These are phyloP conservation scores for Neltuma alba DNA, from an alignment of 306 rosid genomes.

Conservation along the genomic window DNA sequence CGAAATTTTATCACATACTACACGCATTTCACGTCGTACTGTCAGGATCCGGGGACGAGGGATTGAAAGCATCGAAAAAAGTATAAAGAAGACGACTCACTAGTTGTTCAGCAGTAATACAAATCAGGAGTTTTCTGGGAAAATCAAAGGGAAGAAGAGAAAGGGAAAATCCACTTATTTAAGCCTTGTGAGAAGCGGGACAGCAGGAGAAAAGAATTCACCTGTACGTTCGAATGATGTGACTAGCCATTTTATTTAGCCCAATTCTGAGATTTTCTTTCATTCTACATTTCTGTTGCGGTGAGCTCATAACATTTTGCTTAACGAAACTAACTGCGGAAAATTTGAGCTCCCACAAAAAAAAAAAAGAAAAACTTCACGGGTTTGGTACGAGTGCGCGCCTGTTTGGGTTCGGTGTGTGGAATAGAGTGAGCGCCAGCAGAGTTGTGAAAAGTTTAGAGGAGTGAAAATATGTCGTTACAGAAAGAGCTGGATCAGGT, in stretches of 20 bases:
- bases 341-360: not conserved
- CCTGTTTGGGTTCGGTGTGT: not conserved
- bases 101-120: not conserved
- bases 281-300: conserved; percentile 9
- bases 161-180: not conserved
- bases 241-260: not conserved
- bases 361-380: not conserved
- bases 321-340: not conserved
- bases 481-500: conserved; percentile 77
- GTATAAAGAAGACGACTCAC: not conserved
- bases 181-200: not conserved
- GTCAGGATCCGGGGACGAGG: conserved; percentile 5
- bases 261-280: conserved; percentile 9
- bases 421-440: not conserved
- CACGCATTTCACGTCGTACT: conserved; percentile 37
- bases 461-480: conserved; percentile 43
- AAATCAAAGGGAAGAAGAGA: not conserved
- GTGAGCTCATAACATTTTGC: not conserved
- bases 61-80: not conserved
- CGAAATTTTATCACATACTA: not conserved
- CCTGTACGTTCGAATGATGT: not conserved
- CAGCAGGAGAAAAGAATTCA: not conserved
- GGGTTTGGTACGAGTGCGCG: not conserved
- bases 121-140: conserved; percentile 20
- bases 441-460: not conserved